Conservation (phyloP, 441 rosid species). For the Erodium texanum region DNA sequence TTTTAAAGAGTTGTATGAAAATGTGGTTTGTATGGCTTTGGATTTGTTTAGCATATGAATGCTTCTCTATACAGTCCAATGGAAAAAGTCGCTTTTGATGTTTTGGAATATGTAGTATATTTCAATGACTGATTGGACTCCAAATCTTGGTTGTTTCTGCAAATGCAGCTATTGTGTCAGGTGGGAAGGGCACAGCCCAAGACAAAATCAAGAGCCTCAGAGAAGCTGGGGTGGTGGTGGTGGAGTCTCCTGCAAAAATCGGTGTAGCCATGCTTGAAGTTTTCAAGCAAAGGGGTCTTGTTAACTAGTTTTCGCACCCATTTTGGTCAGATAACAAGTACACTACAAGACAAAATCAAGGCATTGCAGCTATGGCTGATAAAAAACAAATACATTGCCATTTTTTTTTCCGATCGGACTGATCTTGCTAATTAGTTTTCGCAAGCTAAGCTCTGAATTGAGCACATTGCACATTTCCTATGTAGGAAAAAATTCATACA, state of each 20-base stretch:
- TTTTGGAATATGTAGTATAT: background rate
- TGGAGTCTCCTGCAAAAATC: background rate
- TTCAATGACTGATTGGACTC: background rate
- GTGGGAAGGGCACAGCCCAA: conserved; percentile 4
- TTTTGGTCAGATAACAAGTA: no score
- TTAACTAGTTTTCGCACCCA: background rate
- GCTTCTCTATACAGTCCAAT: no score
- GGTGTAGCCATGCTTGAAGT: background rate
- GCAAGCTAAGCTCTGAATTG: background rate
- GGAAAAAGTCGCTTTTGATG: no score
- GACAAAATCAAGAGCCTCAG: background rate
- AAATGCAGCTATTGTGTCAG: background rate
- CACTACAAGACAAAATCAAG: no score
- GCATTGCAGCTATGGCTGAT: no score
- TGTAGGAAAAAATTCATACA: background rate
- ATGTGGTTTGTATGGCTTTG: no score
- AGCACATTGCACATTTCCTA: background rate
- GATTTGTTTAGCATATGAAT: no score
- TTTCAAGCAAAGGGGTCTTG: background rate
- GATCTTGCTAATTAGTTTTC: background rate
- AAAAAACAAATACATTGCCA: no score
- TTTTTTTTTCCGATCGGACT: background rate
- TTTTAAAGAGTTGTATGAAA: no score
- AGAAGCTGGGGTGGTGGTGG: background rate
- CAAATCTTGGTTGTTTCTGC: no score